Evolutionary conservation across 1,284 basidiomycete species (phyloP).

Genomic region (Pseudozyma tsukubaensis): DNA sequence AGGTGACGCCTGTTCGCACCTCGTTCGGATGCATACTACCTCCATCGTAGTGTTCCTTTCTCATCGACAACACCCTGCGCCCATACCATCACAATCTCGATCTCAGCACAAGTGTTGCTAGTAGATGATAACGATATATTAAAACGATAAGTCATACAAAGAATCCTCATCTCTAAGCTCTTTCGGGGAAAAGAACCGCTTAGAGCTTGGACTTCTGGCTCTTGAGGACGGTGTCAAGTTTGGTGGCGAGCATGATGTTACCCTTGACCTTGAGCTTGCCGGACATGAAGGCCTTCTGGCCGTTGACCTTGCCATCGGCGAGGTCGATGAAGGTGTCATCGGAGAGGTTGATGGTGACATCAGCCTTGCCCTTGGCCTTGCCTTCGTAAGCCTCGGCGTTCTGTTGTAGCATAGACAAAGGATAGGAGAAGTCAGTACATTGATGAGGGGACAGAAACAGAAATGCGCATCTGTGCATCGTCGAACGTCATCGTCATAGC

Average conservation of each 20-base stretch:
- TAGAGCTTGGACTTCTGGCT: conserved; percentile 65
- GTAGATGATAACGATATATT: neutral
- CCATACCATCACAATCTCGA: too few relatives aligned
- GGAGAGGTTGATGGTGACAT: conserved; percentile 67
- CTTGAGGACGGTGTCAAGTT: conserved; percentile 66
- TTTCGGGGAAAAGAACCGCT: conserved; percentile 3
- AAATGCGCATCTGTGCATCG: too few relatives aligned
- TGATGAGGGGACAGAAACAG: neutral
- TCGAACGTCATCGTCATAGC: too few relatives aligned
- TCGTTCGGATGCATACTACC: too few relatives aligned
- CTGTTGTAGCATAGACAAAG: conserved; percentile 15
- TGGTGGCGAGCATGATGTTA: conserved; percentile 67
- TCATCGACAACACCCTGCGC: too few relatives aligned
- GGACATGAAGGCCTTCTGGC: conserved; percentile 69
- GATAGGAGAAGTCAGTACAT: conserved; percentile 8
- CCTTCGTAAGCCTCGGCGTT: conserved; percentile 67
- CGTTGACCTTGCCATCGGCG: conserved; percentile 68
- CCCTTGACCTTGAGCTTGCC: conserved; percentile 68
- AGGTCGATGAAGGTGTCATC: conserved; percentile 68
- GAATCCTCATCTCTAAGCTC: too few relatives aligned
- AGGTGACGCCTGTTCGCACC: too few relatives aligned
- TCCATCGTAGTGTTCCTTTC: too few relatives aligned
- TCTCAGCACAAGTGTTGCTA: neutral
- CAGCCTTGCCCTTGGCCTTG: conserved; percentile 68
- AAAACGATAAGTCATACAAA: neutral